Evolutionary conservation across 805 yeast genomes (phyloP).

Genomic region (Cyberlindnera amylophila): DNA sequence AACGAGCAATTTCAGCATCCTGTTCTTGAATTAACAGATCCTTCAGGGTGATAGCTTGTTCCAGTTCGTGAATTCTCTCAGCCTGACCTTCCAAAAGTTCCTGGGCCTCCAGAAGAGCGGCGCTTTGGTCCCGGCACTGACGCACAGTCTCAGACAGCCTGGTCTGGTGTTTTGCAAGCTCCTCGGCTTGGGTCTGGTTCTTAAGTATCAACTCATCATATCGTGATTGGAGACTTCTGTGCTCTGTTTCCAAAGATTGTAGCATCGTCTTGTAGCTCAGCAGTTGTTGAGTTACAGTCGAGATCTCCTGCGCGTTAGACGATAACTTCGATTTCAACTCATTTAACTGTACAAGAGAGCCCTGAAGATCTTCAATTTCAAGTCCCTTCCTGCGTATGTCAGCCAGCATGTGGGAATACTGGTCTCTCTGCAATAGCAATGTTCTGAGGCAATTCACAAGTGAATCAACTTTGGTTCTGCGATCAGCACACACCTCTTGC

Average conservation of each 20-base stretch:
- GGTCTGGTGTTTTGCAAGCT: not conserved
- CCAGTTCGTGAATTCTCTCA: not conserved
- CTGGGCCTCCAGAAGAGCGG: constrained; percentile 1
- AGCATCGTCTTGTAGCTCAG: constrained; percentile 7
- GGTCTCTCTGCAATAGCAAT: not conserved
- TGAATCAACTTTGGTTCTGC: not conserved
- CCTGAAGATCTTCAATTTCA: not conserved
- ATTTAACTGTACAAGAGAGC: not conserved
- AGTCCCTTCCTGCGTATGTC: not conserved
- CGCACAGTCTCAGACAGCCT: constrained; percentile 4
- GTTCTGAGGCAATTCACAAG: not conserved
- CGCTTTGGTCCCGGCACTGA: constrained; percentile 7
- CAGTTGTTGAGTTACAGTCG: not conserved
- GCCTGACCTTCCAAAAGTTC: not conserved
- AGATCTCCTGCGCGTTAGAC: not conserved
- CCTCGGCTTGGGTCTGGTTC: constrained; percentile 6
- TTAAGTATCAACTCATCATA: constrained; percentile 5
- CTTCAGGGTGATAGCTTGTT: too few relatives aligned
- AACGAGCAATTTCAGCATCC: not conserved
- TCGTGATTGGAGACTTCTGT: not conserved
- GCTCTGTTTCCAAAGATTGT: constrained; percentile 10
- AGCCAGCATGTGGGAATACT: not conserved
- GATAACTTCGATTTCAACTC: not conserved
- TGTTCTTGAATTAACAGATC: not conserved
- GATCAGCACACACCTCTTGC: not conserved